phyloP scores from a whole-genome alignment of 345 rosid genomes.

The Euclidium syriacum region DNA sequence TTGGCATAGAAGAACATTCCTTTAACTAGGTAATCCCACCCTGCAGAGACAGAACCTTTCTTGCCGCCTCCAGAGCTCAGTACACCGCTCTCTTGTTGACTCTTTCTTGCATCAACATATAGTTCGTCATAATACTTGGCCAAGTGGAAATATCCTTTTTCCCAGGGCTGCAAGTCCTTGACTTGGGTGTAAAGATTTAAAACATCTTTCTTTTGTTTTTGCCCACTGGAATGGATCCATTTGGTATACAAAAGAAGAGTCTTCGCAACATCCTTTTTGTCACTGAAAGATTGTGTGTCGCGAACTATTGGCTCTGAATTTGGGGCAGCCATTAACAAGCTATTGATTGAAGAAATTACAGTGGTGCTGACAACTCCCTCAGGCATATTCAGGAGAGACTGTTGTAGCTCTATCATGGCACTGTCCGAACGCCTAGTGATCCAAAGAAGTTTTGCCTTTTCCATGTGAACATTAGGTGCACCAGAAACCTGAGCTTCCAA shows the following conservation, averaged over 20 bases:
- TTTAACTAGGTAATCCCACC: constrained; percentile 76
- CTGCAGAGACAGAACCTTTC: constrained; percentile 43
- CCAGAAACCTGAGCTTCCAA: constrained; percentile 92
- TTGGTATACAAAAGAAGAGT: constrained; percentile 86
- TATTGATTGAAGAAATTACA: constrained; percentile 61
- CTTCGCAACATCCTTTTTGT: constrained; percentile 73
- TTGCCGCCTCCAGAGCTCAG: constrained; percentile 33
- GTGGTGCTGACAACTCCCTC: constrained; percentile 72
- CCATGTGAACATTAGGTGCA: constrained; percentile 84
- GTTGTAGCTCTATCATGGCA: constrained; percentile 88
- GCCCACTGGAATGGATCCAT: constrained; percentile 93
- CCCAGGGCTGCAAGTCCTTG: constrained; percentile 91
- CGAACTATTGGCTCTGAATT: constrained; percentile 52
- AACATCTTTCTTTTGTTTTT: constrained; percentile 95
- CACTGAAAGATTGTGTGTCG: constrained; percentile 53
- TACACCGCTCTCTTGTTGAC: constrained; percentile 75
- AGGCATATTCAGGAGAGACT: constrained; percentile 83
- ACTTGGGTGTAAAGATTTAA: constrained; percentile 78
- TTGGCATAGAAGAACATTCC: constrained; percentile 82
- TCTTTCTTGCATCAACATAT: constrained; percentile 88
- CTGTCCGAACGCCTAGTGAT: constrained; percentile 81
- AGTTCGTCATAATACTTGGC: constrained; percentile 95
- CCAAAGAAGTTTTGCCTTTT: constrained; percentile 97
- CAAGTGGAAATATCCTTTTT: constrained; percentile 87
- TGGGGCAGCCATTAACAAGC: constrained; percentile 65